Evolutionary conservation across 371 early-diverging fungal genomes (phyloP), one percentile per base, ranked within the genome.

Genomic region (Apophysomyces variabilis): DNA sequence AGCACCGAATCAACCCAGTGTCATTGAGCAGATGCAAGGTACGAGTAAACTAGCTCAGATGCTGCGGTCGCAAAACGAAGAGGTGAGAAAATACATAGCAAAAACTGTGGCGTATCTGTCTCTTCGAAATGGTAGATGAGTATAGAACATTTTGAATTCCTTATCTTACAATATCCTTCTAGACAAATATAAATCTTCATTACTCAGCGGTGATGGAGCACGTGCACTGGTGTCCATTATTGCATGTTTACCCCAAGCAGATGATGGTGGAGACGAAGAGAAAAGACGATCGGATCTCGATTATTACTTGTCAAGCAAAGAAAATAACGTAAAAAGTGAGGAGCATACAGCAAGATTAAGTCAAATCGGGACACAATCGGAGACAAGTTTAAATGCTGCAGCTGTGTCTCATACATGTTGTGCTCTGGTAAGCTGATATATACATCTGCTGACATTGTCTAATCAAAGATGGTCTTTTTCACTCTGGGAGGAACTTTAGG

Each of bases 91-190:
- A 68, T 88, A 88, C 60, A 79, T 73, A 4, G 84, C 85, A 43
- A 88, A 88, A 56, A 78, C 88, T 13, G 76, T 86, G 62, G 88
- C 88, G 0, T 88, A 84, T 60, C 58, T 88, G 5, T 87, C 88
- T 0, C 70, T 87, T 32, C 71, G 86, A 32, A 87, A 85, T 65
- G 84, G 84, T 80, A 75, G 66, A n/a, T 18, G 57, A 38, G 6
- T 26, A 5, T 16, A 7, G 47, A 21, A 35, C 35, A 57, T 56
- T 7, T 58, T 39, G 13, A 32, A 16, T 37, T 36, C 14, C 41
- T 38, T 58, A 45, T 38, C 47, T 13, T 7, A 57, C 39, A 35
- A 35, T 5, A 14, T 7, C 14, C 9, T 1, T 58, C 3, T 58
- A 84, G 88, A 87, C 54, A 80, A 80, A 43, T 84, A 85, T 58